These are phyloP conservation scores for Kokia cookei DNA, from an alignment of 441 rosid species.

Conservation along the genomic window DNA sequence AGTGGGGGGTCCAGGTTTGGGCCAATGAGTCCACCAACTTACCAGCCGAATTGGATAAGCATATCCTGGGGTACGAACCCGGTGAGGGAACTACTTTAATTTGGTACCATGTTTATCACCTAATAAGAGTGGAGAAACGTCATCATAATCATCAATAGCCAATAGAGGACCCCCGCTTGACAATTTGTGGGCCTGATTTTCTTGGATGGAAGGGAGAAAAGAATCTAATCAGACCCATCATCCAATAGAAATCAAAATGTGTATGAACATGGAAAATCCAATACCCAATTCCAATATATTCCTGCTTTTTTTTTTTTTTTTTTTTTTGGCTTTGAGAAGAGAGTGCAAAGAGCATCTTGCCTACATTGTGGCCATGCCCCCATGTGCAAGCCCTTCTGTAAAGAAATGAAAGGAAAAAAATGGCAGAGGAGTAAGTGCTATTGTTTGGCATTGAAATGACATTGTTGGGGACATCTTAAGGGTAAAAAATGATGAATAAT, in stretches of 20 bases:
- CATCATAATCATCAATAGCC: conserved; percentile 1
- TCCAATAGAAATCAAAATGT: conserved; percentile 1
- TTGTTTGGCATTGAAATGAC: conserved; percentile 74
- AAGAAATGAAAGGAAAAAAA: conserved; percentile 40
- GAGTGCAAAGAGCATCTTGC: conserved; percentile 62
- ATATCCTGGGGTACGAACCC: not conserved
- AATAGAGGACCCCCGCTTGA: not conserved
- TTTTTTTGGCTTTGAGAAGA: conserved; percentile 14
- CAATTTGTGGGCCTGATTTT: conserved; percentile 7
- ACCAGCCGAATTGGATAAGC: conserved; percentile 13
- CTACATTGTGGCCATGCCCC: conserved; percentile 56
- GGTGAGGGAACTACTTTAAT: not conserved
- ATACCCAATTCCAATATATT: conserved; percentile 5
- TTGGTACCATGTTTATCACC: conserved; percentile 9
- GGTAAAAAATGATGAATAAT: conserved; percentile 20
- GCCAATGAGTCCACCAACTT: not conserved
- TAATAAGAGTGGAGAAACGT: not conserved
- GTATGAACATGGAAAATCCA: conserved; percentile 17
- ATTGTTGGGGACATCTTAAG: conserved; percentile 41
- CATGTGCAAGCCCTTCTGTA: conserved; percentile 95
- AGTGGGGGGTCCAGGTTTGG: not conserved
- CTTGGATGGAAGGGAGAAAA: conserved; percentile 1
- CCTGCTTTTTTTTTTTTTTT: not conserved
- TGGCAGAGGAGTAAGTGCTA: conserved; percentile 25
- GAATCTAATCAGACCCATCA: conserved; percentile 10